phyloP scores from a whole-genome alignment of 495 filamentous ascomycete genomes.

The Sordaria brevicollis region DNA sequence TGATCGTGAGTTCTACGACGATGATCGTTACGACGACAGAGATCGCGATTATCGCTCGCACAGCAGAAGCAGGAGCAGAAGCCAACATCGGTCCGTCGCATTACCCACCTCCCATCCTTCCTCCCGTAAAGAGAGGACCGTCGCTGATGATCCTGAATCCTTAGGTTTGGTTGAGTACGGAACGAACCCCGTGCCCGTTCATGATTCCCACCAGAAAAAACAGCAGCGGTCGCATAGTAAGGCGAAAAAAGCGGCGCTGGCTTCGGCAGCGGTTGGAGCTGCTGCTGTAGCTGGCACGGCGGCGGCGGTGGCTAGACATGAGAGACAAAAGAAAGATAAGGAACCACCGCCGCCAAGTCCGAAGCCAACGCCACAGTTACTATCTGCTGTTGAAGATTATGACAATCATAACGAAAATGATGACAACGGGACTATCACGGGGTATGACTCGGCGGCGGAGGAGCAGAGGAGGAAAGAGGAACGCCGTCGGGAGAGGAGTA shows the following conservation, averaged over 20 bases:
- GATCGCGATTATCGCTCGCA: conserved; percentile 18
- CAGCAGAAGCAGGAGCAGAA: conserved; percentile 47
- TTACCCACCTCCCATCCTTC: conserved; percentile 27
- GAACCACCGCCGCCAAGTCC: conserved; percentile 34
- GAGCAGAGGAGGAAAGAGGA: conserved; percentile 17
- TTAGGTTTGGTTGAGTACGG: conserved; percentile 78
- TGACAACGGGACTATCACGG: conserved; percentile 1
- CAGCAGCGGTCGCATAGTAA: not conserved
- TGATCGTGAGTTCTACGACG: conserved; percentile 21
- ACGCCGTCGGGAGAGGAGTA: not conserved
- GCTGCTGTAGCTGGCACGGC: not conserved
- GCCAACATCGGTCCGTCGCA: conserved; percentile 41
- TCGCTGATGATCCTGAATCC: conserved; percentile 47
- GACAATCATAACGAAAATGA: too few relatives aligned
- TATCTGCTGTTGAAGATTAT: not conserved
- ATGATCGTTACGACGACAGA: conserved; percentile 18
- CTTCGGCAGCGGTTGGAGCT: not conserved
- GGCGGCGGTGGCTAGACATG: not conserved
- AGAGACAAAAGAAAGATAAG: conserved; percentile 3
- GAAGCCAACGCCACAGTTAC: not conserved
- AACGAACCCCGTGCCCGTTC: conserved; percentile 45
- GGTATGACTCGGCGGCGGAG: conserved; percentile 24
- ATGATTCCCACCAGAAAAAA: not conserved
- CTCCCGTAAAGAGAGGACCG: conserved; percentile 19
- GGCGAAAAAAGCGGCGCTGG: not conserved